Conservation (phyloP, 176 grass and related monocot species). For the Eleusine indica region DNA sequence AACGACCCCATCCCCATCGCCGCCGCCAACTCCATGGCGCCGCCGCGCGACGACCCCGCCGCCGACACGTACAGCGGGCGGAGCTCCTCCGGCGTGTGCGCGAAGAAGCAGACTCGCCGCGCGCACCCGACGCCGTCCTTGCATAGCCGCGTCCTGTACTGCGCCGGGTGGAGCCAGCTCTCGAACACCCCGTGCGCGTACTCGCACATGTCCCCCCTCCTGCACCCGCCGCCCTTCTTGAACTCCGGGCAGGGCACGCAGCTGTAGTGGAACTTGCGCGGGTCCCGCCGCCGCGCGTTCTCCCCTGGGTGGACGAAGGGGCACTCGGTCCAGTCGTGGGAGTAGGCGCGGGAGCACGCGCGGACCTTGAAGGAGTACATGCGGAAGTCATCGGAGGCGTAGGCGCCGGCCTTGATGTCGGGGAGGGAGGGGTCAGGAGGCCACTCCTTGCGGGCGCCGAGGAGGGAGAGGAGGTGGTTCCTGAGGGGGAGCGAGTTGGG, state of each 20-base stretch:
- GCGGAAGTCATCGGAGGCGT: constrained; percentile 79
- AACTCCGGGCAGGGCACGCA: constrained; percentile 83
- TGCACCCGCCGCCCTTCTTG: constrained; percentile 65
- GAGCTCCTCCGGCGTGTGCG: constrained; percentile 78
- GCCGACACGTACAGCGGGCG: constrained; percentile 54
- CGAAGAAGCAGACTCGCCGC: constrained; percentile 86
- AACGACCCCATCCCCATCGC: constrained; percentile 59
- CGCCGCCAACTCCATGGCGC: constrained; percentile 56
- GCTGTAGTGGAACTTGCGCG: constrained; percentile 81
- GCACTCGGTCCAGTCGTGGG: constrained; percentile 89
- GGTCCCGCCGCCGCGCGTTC: constrained; percentile 80
- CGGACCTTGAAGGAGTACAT: constrained; percentile 87
- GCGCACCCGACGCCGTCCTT: constrained; percentile 68
- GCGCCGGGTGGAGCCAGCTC: constrained; percentile 88
- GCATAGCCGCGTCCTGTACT: constrained; percentile 74
- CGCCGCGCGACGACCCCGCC: constrained; percentile 29
- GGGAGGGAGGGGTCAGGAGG: constrained; percentile 71
- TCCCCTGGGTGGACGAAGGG: constrained; percentile 87
- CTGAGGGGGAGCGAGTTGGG: constrained; percentile 43
- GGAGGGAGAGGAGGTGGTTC: constrained; percentile 50
- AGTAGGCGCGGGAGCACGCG: constrained; percentile 76
- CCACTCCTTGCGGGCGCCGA: constrained; percentile 73
- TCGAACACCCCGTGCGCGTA: constrained; percentile 92
- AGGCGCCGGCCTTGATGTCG: constrained; percentile 82
- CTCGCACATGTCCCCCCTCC: constrained; percentile 74